Evolutionary conservation across 352 stramenopile genomes (phyloP), one percentile per base, ranked within the genome.

Genomic region (Saprolegnia diclina): DNA sequence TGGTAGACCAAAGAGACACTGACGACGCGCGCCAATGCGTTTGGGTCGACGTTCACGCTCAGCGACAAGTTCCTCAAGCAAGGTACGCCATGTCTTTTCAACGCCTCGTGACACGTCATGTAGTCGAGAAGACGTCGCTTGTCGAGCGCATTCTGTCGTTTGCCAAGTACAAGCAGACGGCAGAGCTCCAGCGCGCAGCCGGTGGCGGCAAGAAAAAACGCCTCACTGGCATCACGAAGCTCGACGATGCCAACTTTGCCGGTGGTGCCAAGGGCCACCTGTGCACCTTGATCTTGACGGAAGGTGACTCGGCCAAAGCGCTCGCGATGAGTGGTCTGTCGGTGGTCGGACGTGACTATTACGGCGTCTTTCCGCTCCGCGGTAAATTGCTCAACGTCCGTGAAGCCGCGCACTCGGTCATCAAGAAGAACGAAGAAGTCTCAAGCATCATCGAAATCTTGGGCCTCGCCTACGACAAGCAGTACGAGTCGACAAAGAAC

Each of bases 231-330:
- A 93, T 99, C 46, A 85, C 95, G 0, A 99, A 99, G 75, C 81
- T 99, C 4, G 97, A 99, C 67, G 97, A 99, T 75, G 97, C 97
- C 0, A 98, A 99, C 75, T 75, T 92, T 45, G 97, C 97, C 35
- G 97, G 97, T 38, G 94, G 81, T 16, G 84, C 92, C 21, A 90
- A 95, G 56, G 83, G 80, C 29, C 79, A 89, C 57, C 72, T 97
- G 32, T 99, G 97, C 73, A 94, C 97, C 21, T 77, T 99, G 7
- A 99, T 99, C 61, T 78, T 99, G 50, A 99, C 98, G 0, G 98
- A 99, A 83, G 98, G 98, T 67, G 98, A 99, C 77, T 99, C 96
- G 26, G 98, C 98, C 65, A 99, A 99, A 75, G 97, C 97, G 0
- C 80, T 99, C 0, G 98, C 97, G 19, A 96, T 99, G n/a, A 97